A percentile compares a stretch with the other conserved stretches of the same genome.
Evolutionary conservation across 495 filamentous ascomycete species (phyloP).

Genomic region (Penicillium diatomitis): DNA sequence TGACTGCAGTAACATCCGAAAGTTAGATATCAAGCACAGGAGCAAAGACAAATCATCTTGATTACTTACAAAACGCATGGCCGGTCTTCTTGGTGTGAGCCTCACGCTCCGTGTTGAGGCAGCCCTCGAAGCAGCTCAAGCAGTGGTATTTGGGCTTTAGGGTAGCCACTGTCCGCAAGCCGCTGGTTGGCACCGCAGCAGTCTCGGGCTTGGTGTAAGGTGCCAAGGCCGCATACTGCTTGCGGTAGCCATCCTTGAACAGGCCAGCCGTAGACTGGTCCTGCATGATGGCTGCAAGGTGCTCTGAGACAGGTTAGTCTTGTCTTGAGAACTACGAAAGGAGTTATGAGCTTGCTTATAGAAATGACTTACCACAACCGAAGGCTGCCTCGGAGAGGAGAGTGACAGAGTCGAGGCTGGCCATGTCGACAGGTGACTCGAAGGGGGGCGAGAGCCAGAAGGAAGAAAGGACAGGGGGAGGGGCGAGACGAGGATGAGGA

Average conservation of each 20-base stretch:
- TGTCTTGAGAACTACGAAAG: background rate
- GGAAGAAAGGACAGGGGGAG: background rate
- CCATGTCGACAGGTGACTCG: slow-evolving; percentile 13
- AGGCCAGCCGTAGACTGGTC: slow-evolving; percentile 23
- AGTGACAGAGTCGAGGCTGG: slow-evolving; percentile 25
- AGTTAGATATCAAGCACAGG: no score
- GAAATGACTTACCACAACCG: slow-evolving; percentile 33
- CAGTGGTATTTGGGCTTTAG: slow-evolving; percentile 37
- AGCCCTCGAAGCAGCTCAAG: slow-evolving; percentile 30
- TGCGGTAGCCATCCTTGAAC: slow-evolving; percentile 32
- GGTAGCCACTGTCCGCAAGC: slow-evolving; percentile 17
- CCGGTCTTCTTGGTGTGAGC: slow-evolving; percentile 33
- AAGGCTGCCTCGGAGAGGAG: slow-evolving; percentile 36
- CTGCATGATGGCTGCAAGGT: slow-evolving; percentile 29
- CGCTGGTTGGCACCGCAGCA: slow-evolving; percentile 15
- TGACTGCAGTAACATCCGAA: slow-evolving; percentile 40
- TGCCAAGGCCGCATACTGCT: slow-evolving; percentile 23
- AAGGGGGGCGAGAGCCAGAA: background rate
- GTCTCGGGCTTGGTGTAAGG: slow-evolving; percentile 19
- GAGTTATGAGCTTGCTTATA: no score
- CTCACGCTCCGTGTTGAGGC: slow-evolving; percentile 24
- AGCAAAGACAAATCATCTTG: no score
- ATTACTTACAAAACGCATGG: slow-evolving; percentile 33
- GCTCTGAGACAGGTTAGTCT: slow-evolving; percentile 24
- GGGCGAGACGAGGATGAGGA: background rate